Evolutionary conservation across 306 rosid species (phyloP).

Genomic region (Malus orientalis): DNA sequence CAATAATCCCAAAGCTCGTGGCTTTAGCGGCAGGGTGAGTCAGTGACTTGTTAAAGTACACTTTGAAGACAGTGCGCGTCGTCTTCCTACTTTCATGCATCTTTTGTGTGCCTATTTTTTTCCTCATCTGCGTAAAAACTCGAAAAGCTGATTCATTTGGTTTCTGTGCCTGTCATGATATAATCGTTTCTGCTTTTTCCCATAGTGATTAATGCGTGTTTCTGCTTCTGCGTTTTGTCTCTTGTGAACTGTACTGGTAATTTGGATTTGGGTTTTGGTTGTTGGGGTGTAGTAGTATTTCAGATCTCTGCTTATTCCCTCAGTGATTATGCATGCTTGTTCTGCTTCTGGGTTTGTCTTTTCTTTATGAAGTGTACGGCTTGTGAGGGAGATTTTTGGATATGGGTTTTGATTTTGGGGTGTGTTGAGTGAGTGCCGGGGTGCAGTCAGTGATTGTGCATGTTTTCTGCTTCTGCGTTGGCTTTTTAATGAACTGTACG

Average conservation of each 20-base stretch:
- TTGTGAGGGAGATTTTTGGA: slow-evolving; percentile 4
- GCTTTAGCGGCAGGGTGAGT: slow-evolving; percentile 7
- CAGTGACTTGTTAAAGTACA: slow-evolving; percentile 28
- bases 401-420: slow-evolving; percentile 31
- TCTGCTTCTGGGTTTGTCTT: slow-evolving; percentile 20
- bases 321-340: slow-evolving; percentile 27
- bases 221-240: slow-evolving; percentile 20
- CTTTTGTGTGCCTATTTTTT: not conserved
- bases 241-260: not conserved
- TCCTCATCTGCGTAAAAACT: slow-evolving; percentile 6
- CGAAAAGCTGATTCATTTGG: slow-evolving; percentile 31
- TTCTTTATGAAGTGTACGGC: too few relatives aligned
- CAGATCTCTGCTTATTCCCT: slow-evolving; percentile 4
- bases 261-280: slow-evolving; percentile 32
- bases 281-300: slow-evolving; percentile 1
- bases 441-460: slow-evolving; percentile 19
- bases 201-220: slow-evolving; percentile 25
- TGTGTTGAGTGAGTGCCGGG: slow-evolving; percentile 7
- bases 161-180: slow-evolving; percentile 25
- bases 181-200: slow-evolving; percentile 18
- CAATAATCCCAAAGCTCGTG: slow-evolving; percentile 13
- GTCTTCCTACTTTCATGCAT: slow-evolving; percentile 26
- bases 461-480: slow-evolving; percentile 24
- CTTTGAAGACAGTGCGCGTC: slow-evolving; percentile 49
- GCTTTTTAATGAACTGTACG: not conserved